phyloP scores from a whole-genome alignment of 345 rosid species.

The Citrus hindsii region DNA sequence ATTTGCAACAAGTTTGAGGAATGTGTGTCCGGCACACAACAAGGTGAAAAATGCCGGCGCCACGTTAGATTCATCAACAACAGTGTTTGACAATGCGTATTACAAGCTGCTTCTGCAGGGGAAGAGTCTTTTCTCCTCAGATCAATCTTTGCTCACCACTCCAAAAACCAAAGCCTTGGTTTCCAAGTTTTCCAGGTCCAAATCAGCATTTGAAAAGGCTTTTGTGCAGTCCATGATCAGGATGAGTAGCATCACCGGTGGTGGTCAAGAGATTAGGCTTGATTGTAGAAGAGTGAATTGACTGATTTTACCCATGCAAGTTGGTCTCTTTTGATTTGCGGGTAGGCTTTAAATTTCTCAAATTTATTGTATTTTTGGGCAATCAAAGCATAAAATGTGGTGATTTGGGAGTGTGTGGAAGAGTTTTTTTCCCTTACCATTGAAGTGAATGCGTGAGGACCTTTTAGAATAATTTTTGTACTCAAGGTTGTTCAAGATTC shows the following conservation, averaged over 20 bases:
- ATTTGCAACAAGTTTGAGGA: slow-evolving; percentile 50
- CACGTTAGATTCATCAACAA: slow-evolving; percentile 39
- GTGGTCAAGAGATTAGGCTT: slow-evolving; percentile 77
- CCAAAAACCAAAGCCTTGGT: slow-evolving; percentile 49
- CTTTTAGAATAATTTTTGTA: background rate
- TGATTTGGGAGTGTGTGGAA: background rate
- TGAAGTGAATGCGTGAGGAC: background rate
- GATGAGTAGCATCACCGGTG: slow-evolving; percentile 77
- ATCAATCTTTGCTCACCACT: slow-evolving; percentile 61
- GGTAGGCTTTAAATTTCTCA: background rate
- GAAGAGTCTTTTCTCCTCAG: slow-evolving; percentile 71
- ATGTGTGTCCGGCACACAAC: slow-evolving; percentile 56
- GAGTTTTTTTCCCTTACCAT: background rate
- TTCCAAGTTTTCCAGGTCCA: slow-evolving; percentile 46
- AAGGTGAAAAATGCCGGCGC: slow-evolving; percentile 63
- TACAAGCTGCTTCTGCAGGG: slow-evolving; percentile 71
- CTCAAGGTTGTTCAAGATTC: background rate
- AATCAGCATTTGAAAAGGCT: slow-evolving; percentile 46
- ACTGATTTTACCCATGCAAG: background rate
- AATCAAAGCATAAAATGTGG: background rate
- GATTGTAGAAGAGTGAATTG: slow-evolving; percentile 51
- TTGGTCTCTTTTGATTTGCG: background rate
- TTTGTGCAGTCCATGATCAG: slow-evolving; percentile 77
- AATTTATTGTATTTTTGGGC: background rate
- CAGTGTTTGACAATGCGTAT: slow-evolving; percentile 58